phyloP scores from a whole-genome alignment of 495 filamentous ascomycete species.

The Penicillium psychrofluorescens region DNA sequence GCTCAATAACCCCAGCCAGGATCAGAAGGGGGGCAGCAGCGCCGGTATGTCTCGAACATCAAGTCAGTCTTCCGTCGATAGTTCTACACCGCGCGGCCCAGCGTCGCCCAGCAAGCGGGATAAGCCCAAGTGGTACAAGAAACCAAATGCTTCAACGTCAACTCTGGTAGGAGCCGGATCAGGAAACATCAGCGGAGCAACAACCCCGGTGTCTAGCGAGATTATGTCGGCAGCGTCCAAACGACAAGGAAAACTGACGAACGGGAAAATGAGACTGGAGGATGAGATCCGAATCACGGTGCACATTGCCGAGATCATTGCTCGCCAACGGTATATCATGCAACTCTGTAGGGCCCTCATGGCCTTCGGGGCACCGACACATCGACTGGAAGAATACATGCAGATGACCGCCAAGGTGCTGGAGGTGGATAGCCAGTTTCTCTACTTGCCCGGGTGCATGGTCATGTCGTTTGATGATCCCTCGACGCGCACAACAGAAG shows the following conservation, averaged over 20 bases:
- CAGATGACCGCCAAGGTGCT: slow-evolving; percentile 79
- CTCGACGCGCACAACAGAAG: slow-evolving; percentile 78
- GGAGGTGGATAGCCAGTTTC: slow-evolving; percentile 79
- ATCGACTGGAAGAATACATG: slow-evolving; percentile 76
- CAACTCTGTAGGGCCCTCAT: slow-evolving; percentile 81
- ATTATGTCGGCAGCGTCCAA: slow-evolving; percentile 22
- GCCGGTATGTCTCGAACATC: slow-evolving; percentile 3
- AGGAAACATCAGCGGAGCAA: slow-evolving; percentile 17
- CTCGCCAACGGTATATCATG: slow-evolving; percentile 74
- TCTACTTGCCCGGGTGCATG: slow-evolving; percentile 90
- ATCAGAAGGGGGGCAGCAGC: slow-evolving; percentile 1
- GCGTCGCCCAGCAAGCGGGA: slow-evolving; percentile 13
- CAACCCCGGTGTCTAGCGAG: slow-evolving; percentile 23
- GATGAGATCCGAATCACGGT: slow-evolving; percentile 73
- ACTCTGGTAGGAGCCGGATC: slow-evolving; percentile 12
- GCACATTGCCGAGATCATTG: slow-evolving; percentile 75
- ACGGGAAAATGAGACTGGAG: slow-evolving; percentile 17
- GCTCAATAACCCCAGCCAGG: slow-evolving; percentile 10
- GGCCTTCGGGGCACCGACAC: slow-evolving; percentile 67
- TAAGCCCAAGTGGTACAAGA: slow-evolving; percentile 31
- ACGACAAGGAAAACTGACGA: slow-evolving; percentile 17
- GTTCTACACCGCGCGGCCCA: neutral
- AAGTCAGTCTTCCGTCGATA: slow-evolving; percentile 6
- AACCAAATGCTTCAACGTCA: slow-evolving; percentile 21
- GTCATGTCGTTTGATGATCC: slow-evolving; percentile 88